Percentiles rank a stretch among this genome's conserved stretches.
These are phyloP conservation scores for Penicillium capsulatum DNA, from an alignment of 2,329 filamentous ascomycete genomes.

Conservation along the genomic window DNA sequence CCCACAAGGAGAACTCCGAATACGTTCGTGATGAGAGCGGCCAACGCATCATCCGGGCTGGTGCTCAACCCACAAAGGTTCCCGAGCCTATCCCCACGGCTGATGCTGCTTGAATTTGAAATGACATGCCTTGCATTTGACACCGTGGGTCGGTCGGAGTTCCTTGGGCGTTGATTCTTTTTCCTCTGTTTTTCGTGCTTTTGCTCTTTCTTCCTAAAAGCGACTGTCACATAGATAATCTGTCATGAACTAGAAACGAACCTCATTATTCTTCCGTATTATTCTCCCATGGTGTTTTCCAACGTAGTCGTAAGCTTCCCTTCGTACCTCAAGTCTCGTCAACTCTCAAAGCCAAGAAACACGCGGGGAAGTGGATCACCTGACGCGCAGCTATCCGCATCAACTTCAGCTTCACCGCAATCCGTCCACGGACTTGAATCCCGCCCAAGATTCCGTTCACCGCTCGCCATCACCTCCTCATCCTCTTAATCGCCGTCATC, in stretches of 20 bases:
- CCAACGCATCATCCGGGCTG: constrained; percentile 78
- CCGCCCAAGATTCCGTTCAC: constrained; percentile 19
- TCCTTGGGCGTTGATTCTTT: constrained; percentile 11
- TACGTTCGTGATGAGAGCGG: constrained; percentile 77
- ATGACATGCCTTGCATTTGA: constrained; percentile 24
- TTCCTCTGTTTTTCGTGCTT: constrained; percentile 7
- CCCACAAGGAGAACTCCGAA: constrained; percentile 71
- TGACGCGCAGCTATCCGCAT: background rate
- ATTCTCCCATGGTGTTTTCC: background rate
- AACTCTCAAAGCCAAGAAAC: background rate
- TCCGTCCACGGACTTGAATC: background rate
- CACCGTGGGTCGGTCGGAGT: constrained; percentile 18
- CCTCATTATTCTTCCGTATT: constrained; percentile 6
- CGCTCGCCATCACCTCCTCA: constrained; percentile 25
- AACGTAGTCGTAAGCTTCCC: background rate
- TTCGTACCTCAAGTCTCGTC: too few relatives aligned
- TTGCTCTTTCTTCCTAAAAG: constrained; percentile 16
- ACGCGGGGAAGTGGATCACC: background rate
- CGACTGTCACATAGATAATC: constrained; percentile 23
- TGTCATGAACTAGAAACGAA: constrained; percentile 27
- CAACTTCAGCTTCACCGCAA: constrained; percentile 1
- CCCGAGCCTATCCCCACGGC: constrained; percentile 74
- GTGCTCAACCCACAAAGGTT: constrained; percentile 79
- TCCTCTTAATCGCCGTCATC: constrained; percentile 40
- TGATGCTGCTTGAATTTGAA: constrained; percentile 60